A percentile compares a stretch with the other conserved stretches of the same genome.
These are phyloP conservation scores for Paramecium caudatum DNA, from an alignment of 73 alveolate genomes.

Conservation along the genomic window DNA sequence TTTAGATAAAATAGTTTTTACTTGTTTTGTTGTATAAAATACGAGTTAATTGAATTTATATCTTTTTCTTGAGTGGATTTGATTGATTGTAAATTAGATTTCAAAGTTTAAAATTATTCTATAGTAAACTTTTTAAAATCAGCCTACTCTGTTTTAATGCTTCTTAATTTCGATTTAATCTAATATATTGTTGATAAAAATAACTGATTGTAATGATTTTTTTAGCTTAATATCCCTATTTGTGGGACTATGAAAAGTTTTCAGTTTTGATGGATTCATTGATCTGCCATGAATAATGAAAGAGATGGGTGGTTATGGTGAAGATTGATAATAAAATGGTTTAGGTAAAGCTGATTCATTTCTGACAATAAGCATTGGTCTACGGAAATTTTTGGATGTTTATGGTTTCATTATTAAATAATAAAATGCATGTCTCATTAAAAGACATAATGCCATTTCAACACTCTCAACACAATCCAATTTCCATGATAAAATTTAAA, in stretches of 20 bases:
- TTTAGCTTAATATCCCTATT: too few species aligned
- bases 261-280: too few species aligned
- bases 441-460: slow-evolving; percentile 43
- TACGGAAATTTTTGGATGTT: neutral
- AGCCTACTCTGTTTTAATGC: too few species aligned
- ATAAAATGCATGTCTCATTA: slow-evolving; percentile 51
- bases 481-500: slow-evolving; percentile 37
- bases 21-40: neutral
- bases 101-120: too few species aligned
- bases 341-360: neutral
- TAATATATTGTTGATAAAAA: too few species aligned
- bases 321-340: neutral
- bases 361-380: neutral
- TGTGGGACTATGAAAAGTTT: too few species aligned
- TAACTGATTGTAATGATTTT: too few species aligned
- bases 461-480: slow-evolving; percentile 10
- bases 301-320: neutral
- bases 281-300: neutral
- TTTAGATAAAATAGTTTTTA: neutral
- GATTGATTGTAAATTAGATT: slow-evolving; percentile 34
- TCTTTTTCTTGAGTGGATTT: neutral
- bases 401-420: neutral
- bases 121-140: too few species aligned
- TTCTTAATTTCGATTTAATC: too few species aligned
- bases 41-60: neutral